phyloP scores from a whole-genome alignment of 2,329 filamentous ascomycete species.

The Colletotrichum ledebouriae region DNA sequence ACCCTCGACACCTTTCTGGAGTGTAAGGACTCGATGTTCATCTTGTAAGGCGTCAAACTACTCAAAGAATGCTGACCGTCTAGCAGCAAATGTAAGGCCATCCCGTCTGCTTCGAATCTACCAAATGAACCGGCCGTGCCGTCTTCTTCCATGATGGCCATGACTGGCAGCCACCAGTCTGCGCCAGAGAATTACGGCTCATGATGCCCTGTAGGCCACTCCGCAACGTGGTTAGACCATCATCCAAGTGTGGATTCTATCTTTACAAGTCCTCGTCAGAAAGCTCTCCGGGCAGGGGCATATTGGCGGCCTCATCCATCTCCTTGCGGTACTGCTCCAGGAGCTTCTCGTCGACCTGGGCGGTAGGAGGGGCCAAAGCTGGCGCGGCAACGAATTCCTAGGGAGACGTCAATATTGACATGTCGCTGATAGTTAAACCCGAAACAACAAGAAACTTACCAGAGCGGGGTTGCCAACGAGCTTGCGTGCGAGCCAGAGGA shows the following conservation, averaged over 20 bases:
- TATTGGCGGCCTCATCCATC: slow-evolving; percentile 83
- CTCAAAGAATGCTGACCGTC: slow-evolving; percentile 41
- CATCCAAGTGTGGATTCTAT: slow-evolving; percentile 27
- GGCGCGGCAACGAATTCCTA: slow-evolving; percentile 97
- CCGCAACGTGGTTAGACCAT: slow-evolving; percentile 24
- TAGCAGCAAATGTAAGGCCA: slow-evolving; percentile 40
- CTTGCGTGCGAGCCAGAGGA: slow-evolving; percentile 99
- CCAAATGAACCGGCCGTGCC: slow-evolving; percentile 38
- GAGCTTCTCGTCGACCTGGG: slow-evolving; percentile 86
- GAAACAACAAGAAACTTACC: slow-evolving; percentile 65
- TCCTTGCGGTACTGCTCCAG: slow-evolving; percentile 88
- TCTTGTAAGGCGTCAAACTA: slow-evolving; percentile 42
- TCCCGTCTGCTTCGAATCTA: slow-evolving; percentile 39
- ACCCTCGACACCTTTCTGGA: slow-evolving; percentile 30
- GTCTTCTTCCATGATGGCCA: slow-evolving; percentile 38
- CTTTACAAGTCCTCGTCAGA: slow-evolving; percentile 78
- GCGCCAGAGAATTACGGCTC: slow-evolving; percentile 39
- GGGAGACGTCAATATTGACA: slow-evolving; percentile 1
- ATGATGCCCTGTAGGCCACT: slow-evolving; percentile 25
- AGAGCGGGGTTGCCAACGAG: slow-evolving; percentile 92
- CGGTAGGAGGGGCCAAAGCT: slow-evolving; percentile 93
- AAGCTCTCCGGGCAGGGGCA: slow-evolving; percentile 95
- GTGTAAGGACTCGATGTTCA: slow-evolving; percentile 39
- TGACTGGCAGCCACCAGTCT: slow-evolving; percentile 32
- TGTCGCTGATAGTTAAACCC: slow-evolving; percentile 47